Evolutionary conservation across 208 protist species (phyloP).

Genomic region (Trypanosoma caninum): DNA sequence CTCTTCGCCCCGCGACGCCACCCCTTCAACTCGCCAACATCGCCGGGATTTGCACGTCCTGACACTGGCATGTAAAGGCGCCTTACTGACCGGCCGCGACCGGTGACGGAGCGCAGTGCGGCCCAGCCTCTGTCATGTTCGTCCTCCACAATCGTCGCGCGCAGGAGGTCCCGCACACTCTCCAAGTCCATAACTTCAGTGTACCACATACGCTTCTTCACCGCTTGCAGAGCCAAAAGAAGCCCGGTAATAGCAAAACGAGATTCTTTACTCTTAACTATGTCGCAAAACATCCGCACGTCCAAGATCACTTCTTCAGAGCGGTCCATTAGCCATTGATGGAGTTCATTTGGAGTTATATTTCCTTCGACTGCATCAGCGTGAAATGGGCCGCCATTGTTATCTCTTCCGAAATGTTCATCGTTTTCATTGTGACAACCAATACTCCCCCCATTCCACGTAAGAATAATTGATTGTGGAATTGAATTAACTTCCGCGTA

Average conservation of each 20-base stretch:
- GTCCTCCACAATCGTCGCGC: constrained; percentile 27
- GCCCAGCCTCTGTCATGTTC: constrained; percentile 26
- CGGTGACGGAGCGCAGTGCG: constrained; percentile 19
- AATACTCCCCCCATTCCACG: neutral
- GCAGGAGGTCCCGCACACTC: constrained; percentile 26
- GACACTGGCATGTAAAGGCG: constrained; percentile 7
- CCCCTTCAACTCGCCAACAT: neutral
- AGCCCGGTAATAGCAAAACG: constrained; percentile 25
- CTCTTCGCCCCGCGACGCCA: constrained; percentile 13
- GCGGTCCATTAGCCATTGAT: constrained; percentile 21
- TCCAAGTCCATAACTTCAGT: constrained; percentile 28
- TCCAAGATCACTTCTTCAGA: constrained; percentile 26
- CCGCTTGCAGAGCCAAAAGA: constrained; percentile 21
- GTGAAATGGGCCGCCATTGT: neutral
- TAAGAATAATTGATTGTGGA: neutral
- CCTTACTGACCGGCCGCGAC: constrained; percentile 6
- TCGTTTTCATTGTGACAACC: neutral
- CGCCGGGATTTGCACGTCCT: neutral
- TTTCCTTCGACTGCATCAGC: neutral
- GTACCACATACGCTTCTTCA: constrained; percentile 32
- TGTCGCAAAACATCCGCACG: constrained; percentile 20
- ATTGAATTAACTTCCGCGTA: constrained; percentile 18
- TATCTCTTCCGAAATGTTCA: neutral
- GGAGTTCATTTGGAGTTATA: constrained; percentile 6
- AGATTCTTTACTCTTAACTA: constrained; percentile 14